Evolutionary conservation across 768 basidiomycete species (phyloP).

Genomic region (Phylloporus sp.): DNA sequence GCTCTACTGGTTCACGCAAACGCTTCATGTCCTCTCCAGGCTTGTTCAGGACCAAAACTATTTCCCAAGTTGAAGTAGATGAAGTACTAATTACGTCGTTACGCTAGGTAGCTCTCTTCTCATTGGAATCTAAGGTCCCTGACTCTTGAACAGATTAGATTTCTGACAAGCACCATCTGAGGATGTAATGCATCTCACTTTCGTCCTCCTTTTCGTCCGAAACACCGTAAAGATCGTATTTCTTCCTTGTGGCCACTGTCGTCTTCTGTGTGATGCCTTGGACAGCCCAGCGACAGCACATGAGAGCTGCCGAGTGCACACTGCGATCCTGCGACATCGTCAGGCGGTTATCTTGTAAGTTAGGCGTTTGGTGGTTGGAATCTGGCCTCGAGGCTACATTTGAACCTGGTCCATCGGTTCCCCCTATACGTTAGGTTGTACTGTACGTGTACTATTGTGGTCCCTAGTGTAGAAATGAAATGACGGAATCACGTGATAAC

Average conservation of each 20-base stretch:
- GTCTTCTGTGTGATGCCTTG: background rate
- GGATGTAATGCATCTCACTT: slow-evolving; percentile 12
- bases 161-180: background rate
- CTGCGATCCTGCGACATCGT: background rate
- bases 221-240: background rate
- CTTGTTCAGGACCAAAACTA: slow-evolving; percentile 69
- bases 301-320: background rate
- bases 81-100: background rate
- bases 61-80: slow-evolving; percentile 61
- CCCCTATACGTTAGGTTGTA: too few species aligned
- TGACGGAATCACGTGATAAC: too few species aligned
- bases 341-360: background rate
- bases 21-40: slow-evolving; percentile 25
- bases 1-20: background rate
- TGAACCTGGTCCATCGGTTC: too few species aligned
- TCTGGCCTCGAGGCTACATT: too few species aligned
- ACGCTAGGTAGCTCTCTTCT: slow-evolving; percentile 14
- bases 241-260: background rate
- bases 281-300: background rate
- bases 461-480: too few species aligned
- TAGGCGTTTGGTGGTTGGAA: background rate
- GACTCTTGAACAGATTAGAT: slow-evolving; percentile 14
- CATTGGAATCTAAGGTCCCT: background rate
- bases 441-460: too few species aligned
- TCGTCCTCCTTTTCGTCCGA: background rate